Percentiles rank a stretch among this genome's conserved stretches.
Conservation (phyloP, 306 rosid species). For the Trifolium subterraneum region DNA sequence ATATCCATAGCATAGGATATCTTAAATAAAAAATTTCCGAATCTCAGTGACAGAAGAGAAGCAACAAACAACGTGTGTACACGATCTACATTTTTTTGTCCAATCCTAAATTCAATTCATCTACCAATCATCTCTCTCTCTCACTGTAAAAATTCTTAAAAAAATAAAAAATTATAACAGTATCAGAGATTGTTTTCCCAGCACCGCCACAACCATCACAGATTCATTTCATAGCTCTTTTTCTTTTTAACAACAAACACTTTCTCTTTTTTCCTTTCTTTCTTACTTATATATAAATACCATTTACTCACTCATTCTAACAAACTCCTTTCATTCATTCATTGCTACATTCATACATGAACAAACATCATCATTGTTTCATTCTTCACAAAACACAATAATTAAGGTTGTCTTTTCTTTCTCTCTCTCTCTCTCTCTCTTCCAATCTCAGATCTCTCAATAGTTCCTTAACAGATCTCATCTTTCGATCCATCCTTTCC, state of each 20-base stretch:
- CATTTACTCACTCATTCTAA: constrained; percentile 10
- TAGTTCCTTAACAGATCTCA: constrained; percentile 45
- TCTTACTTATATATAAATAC: constrained; percentile 10
- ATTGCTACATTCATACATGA: not conserved
- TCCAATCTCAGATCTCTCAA: constrained; percentile 47
- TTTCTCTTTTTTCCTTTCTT: not conserved
- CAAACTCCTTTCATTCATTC: not conserved
- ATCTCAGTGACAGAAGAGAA: not conserved
- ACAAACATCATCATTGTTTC: constrained; percentile 31
- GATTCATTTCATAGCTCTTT: not conserved
- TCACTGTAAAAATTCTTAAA: not conserved
- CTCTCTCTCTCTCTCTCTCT: not conserved
- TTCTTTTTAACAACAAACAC: not conserved
- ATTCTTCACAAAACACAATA: constrained; percentile 4
- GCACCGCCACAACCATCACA: not conserved
- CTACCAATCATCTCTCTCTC: not conserved
- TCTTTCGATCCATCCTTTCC: constrained; percentile 9
- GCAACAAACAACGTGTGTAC: constrained; percentile 8
- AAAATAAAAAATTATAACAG: not conserved
- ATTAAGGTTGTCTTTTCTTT: constrained; percentile 19
- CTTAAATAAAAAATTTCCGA: not conserved
- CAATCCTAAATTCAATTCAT: constrained; percentile 1
- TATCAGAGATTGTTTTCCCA: not conserved
- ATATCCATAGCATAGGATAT: not conserved
- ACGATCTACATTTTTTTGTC: constrained; percentile 4